Evolutionary conservation across 2,329 filamentous ascomycete species (phyloP).

Genomic region (Hymenoscyphus albidus): DNA sequence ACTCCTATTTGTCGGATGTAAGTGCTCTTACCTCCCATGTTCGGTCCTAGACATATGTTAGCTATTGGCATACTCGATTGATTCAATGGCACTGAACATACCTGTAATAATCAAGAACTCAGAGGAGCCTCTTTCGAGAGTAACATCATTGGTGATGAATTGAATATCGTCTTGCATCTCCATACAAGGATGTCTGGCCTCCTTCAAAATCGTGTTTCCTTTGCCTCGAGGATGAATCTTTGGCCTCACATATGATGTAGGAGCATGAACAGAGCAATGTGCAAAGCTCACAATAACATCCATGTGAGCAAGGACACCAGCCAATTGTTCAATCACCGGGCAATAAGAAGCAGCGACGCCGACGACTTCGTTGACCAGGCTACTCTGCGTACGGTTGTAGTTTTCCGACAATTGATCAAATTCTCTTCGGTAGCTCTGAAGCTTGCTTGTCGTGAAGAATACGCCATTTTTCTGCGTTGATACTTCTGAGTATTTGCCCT

Average conservation of each 20-base stretch:
- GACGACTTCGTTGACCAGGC: constrained; percentile 88
- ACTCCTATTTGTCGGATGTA: constrained; percentile 98
- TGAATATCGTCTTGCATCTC: constrained; percentile 98
- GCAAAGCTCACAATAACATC: constrained; percentile 95
- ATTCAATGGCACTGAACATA: no score
- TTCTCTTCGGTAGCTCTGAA: constrained; percentile 79
- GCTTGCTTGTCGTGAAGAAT: constrained; percentile 85
- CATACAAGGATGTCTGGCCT: constrained; percentile 94
- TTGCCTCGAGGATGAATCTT: constrained; percentile 85
- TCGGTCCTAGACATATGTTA: constrained; percentile 53
- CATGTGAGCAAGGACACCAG: constrained; percentile 82
- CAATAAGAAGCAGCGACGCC: constrained; percentile 91
- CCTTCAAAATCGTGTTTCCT: constrained; percentile 84
- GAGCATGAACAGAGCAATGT: constrained; percentile 88
- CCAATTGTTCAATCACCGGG: constrained; percentile 85
- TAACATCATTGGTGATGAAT: constrained; percentile 97
- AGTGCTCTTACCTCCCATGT: constrained; percentile 98
- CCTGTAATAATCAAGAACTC: constrained; percentile 74
- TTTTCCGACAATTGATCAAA: constrained; percentile 91
- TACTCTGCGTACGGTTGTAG: constrained; percentile 91
- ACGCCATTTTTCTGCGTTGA: constrained; percentile 99
- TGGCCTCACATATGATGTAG: constrained; percentile 84
- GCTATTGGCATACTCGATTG: no score
- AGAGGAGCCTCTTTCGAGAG: constrained; percentile 70
- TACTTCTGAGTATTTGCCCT: constrained; percentile 84